A percentile compares a stretch with the other conserved stretches of the same genome.
phyloP scores from a whole-genome alignment of 345 rosid species.

The Populus deltoides region DNA sequence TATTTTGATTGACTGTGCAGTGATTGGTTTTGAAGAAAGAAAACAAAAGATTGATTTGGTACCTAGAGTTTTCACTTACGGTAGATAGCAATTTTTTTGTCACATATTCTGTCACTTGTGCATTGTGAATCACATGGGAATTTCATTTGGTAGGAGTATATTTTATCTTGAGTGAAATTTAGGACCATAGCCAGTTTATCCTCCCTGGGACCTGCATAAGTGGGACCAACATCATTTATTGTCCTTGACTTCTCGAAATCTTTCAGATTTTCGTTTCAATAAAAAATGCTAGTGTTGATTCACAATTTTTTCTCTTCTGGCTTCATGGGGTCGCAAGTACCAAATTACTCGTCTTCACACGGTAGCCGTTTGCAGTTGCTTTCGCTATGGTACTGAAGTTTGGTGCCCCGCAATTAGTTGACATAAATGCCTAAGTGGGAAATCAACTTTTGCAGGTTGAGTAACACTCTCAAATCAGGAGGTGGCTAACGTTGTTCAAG shows the following conservation, averaged over 20 bases:
- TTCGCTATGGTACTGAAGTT: neutral
- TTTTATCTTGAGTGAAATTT: neutral
- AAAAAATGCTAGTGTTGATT: neutral
- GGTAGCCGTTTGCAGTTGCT: too few relatives aligned
- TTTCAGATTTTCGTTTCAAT: neutral
- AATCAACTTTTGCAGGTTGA: constrained; percentile 45
- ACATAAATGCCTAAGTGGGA: neutral
- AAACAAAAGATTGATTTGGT: neutral
- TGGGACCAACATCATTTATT: neutral
- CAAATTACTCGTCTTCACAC: neutral
- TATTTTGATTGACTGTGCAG: neutral
- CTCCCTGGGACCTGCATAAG: neutral
- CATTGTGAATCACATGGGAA: neutral
- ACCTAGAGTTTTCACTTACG: neutral
- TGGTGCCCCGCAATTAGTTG: neutral
- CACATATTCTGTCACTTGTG: neutral
- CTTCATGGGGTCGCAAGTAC: too few relatives aligned
- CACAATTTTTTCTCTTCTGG: neutral
- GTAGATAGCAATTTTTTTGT: neutral
- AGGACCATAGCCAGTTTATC: neutral
- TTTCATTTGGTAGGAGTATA: neutral
- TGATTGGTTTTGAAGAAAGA: neutral
- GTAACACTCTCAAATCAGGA: constrained; percentile 55
- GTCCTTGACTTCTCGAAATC: neutral
- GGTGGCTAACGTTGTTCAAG: constrained; percentile 28